These are phyloP conservation scores for Leccinum incarnatum DNA, from an alignment of 768 basidiomycete genomes.

Conservation along the genomic window DNA sequence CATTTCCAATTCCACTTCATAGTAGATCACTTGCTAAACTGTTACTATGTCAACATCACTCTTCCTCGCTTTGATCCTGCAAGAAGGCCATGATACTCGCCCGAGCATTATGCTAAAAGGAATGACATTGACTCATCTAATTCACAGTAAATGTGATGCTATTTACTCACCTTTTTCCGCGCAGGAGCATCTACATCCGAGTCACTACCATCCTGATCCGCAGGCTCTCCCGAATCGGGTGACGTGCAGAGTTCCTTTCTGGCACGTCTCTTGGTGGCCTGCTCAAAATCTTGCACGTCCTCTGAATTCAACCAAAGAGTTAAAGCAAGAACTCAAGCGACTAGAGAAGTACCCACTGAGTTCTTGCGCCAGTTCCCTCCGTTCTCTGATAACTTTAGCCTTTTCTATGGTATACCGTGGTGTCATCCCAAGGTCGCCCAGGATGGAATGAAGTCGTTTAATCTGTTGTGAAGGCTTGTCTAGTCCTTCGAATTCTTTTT, in stretches of 20 bases:
- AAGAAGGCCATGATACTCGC: slow-evolving; percentile 71
- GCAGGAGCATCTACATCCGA: slow-evolving; percentile 28
- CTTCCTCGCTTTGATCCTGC: slow-evolving; percentile 66
- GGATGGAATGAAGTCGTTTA: slow-evolving; percentile 56
- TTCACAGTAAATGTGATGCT: background rate
- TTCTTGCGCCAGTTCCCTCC: slow-evolving; percentile 75
- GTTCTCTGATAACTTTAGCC: slow-evolving; percentile 70
- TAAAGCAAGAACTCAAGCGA: background rate
- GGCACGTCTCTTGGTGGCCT: slow-evolving; percentile 36
- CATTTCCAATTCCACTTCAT: too few relatives aligned
- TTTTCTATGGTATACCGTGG: slow-evolving; percentile 77
- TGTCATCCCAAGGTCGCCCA: slow-evolving; percentile 75
- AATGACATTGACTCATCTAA: background rate
- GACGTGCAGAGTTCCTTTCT: slow-evolving; percentile 15
- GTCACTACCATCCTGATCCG: slow-evolving; percentile 32
- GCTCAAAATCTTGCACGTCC: slow-evolving; percentile 73
- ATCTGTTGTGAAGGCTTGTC: slow-evolving; percentile 62
- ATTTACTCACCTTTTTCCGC: slow-evolving; percentile 42
- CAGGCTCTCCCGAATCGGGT: slow-evolving; percentile 24
- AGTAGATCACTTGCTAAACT: too few relatives aligned
- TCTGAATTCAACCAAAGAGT: slow-evolving; percentile 38
- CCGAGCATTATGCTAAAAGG: slow-evolving; percentile 42
- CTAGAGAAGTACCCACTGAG: slow-evolving; percentile 50
- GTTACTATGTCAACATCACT: slow-evolving; percentile 8
- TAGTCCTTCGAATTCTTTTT: slow-evolving; percentile 63